phyloP scores from a whole-genome alignment of 2,329 filamentous ascomycete species.

The Gnomoniopsis smithogilvyi region DNA sequence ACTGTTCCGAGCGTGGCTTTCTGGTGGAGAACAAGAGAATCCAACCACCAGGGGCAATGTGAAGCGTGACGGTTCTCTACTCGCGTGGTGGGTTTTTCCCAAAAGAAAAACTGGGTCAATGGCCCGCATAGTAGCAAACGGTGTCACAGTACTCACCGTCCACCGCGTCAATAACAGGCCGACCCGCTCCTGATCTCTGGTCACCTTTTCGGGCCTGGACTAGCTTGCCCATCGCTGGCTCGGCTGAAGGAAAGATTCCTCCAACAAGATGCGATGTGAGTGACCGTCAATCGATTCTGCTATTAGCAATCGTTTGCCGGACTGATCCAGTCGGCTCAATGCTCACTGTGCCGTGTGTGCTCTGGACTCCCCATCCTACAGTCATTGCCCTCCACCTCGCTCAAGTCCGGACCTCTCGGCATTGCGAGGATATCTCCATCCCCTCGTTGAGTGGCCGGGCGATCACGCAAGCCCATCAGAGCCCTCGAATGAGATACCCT shows the following conservation, averaged over 20 bases:
- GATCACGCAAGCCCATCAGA: conserved; percentile 7
- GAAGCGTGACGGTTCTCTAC: too few relatives aligned
- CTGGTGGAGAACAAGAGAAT: too few relatives aligned
- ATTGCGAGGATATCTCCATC: not conserved
- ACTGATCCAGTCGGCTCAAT: not conserved
- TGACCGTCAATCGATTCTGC: not conserved
- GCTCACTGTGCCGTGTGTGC: not conserved
- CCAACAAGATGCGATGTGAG: not conserved
- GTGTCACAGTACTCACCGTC: conserved; percentile 8
- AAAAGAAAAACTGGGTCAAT: not conserved
- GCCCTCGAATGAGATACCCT: conserved; percentile 11
- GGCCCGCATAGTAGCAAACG: not conserved
- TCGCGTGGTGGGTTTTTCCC: too few relatives aligned
- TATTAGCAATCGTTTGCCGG: not conserved
- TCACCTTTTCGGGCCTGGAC: not conserved
- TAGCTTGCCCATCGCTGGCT: not conserved
- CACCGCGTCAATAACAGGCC: conserved; percentile 1
- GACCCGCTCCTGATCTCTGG: conserved; percentile 2
- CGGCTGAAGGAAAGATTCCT: conserved; percentile 4
- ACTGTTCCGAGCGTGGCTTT: too few relatives aligned
- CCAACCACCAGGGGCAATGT: too few relatives aligned
- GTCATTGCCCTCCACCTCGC: not conserved
- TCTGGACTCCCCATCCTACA: not conserved
- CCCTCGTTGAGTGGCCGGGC: conserved; percentile 10
- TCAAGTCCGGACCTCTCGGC: not conserved